These are phyloP conservation scores for Metschnikowia henanensis DNA, from an alignment of 805 yeast genomes.

Conservation along the genomic window DNA sequence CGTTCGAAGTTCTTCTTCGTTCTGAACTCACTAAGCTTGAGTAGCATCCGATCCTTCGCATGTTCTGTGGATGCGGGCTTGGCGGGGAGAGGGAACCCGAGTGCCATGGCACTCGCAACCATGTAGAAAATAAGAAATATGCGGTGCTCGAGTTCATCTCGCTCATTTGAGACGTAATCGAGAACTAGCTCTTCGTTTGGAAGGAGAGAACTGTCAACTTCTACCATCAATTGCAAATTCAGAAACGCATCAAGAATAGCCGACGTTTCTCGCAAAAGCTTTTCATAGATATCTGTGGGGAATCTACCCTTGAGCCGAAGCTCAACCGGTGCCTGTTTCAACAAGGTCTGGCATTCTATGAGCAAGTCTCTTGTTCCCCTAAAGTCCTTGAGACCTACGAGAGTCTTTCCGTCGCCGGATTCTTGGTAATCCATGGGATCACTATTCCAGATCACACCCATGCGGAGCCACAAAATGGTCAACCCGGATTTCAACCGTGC, in stretches of 20 bases:
- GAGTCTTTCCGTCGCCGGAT: slow-evolving; percentile 19
- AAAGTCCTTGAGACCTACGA: slow-evolving; percentile 45
- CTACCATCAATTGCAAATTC: slow-evolving; percentile 67
- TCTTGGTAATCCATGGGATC: slow-evolving; percentile 60
- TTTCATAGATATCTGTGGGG: slow-evolving; percentile 52
- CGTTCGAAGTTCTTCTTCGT: slow-evolving; percentile 20
- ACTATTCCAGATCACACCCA: slow-evolving; percentile 80
- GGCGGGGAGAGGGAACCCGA: slow-evolving; percentile 76
- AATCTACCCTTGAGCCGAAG: slow-evolving; percentile 73
- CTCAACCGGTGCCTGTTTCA: slow-evolving; percentile 75
- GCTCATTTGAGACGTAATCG: slow-evolving; percentile 51
- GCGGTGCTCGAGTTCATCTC: slow-evolving; percentile 69
- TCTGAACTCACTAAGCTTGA: slow-evolving; percentile 62
- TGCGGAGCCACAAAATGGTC: slow-evolving; percentile 70
- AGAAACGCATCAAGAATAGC: slow-evolving; percentile 73
- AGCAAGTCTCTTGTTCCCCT: slow-evolving; percentile 53
- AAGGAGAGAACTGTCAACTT: slow-evolving; percentile 55
- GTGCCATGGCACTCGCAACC: slow-evolving; percentile 70
- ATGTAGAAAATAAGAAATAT: slow-evolving; percentile 76
- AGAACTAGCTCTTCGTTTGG: slow-evolving; percentile 57
- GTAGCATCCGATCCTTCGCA: slow-evolving; percentile 67
- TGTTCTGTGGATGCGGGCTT: slow-evolving; percentile 77
- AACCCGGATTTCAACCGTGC: slow-evolving; percentile 63
- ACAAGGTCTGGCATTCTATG: slow-evolving; percentile 56
- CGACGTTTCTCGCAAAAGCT: slow-evolving; percentile 55